Base-by-base conservation (phyloP, 1,284 basidiomycete genomes). In the Trichosporon inkin region DNA sequence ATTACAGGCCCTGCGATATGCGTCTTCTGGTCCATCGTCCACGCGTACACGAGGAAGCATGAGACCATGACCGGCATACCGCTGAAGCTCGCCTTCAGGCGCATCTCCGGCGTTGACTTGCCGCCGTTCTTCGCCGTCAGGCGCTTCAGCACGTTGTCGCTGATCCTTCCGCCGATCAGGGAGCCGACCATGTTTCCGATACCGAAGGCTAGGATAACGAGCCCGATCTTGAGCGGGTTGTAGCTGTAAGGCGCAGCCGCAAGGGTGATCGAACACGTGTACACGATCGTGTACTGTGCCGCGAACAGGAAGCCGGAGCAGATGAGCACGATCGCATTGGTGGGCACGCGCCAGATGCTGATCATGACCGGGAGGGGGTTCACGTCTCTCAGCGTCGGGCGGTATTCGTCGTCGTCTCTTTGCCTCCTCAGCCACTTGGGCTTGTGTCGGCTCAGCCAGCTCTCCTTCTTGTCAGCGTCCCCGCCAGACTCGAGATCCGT, bases 161-260 rank as follows among this genome's bases (percentile, higher is more conserved):
- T 89, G 79, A 85, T 90, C 10, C 85, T 81, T 0, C 92, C 91
- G 10, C 91, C 91, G 0, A 87, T 64, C 8, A 92, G 65, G 61
- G 85, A 88, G 3, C 91, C 91, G 1, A 79, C 69, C 34, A 90
- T 80, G 64, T 82, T 85, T 6, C 89, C 89, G 74, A 80, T 58
- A 4, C 90, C 91, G 64, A 86, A 89, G 0, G 86, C 78, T 17
- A 94, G 82, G 8, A 92, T 81, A 7, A 90, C 84, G 22, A 92
- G 75, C 10, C 91, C 91, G 57, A 89, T 84, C 55, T 85, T 80
- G 3, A 92, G 79, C 0, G 91, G 80, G 56, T 84, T 80, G 73
- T 88, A 92, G 35, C 82, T 75, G 69, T 93, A 93, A 8, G 81
- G 78, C 24, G 79, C 77, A 74, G 57, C 64, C 6, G 73, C 70